A percentile compares a stretch with the other conserved stretches of the same genome.
Evolutionary conservation across 768 basidiomycete species (phyloP).

Genomic region (Trametes cinnabarina): DNA sequence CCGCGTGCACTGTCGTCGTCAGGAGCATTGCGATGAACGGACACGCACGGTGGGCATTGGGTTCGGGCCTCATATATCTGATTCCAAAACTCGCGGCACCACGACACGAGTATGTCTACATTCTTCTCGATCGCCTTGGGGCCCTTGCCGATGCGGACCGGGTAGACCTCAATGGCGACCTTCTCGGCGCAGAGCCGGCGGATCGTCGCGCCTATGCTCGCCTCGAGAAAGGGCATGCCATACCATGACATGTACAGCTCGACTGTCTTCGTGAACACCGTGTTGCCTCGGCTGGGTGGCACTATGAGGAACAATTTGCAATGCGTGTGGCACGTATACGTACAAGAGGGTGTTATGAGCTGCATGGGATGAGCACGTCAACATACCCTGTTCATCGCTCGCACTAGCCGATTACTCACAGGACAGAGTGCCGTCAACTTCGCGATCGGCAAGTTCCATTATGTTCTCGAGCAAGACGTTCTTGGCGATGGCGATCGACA

Average conservation of each 20-base stretch:
- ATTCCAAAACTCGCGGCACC: constrained; percentile 81
- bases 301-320: not conserved
- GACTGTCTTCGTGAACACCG: constrained; percentile 56
- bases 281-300: constrained; percentile 48
- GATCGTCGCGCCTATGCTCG: constrained; percentile 70
- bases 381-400: not conserved
- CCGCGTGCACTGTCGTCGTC: too few species aligned
- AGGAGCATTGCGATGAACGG: not conserved
- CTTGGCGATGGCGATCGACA: constrained; percentile 68
- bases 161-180: constrained; percentile 81
- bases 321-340: too few species aligned
- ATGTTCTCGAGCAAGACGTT: constrained; percentile 66
- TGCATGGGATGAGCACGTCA: constrained; percentile 26
- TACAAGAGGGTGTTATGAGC: constrained; percentile 73
- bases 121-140: constrained; percentile 64
- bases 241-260: constrained; percentile 81
- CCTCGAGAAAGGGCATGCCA: constrained; percentile 77
- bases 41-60: constrained; percentile 72
- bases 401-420: constrained; percentile 43
- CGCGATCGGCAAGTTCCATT: constrained; percentile 63
- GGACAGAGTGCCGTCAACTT: constrained; percentile 65
- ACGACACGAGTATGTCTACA: constrained; percentile 65
- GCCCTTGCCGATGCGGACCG: constrained; percentile 59
- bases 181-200: constrained; percentile 70
- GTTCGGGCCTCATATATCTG: constrained; percentile 71